phyloP scores from a whole-genome alignment of 2,329 filamentous ascomycete species.

The Drechslera avenae region DNA sequence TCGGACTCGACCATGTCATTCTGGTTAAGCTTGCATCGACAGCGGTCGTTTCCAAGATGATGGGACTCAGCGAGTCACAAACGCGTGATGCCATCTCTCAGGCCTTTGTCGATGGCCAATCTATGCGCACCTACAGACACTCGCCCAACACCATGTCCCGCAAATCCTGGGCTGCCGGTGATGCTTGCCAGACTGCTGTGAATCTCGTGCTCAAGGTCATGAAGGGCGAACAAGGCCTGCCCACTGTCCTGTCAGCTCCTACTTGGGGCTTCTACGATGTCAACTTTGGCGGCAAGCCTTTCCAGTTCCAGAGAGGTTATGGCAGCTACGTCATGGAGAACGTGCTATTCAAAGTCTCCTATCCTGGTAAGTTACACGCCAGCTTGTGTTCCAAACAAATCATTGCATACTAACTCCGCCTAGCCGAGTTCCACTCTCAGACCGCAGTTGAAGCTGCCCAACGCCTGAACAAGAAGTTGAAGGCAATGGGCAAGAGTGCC shows the following conservation, averaged over 20 bases:
- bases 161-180: slow-evolving; percentile 98
- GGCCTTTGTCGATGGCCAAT: slow-evolving; percentile 96
- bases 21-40: slow-evolving; percentile 97
- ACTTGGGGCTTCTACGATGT: slow-evolving; percentile 99
- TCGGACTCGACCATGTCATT: slow-evolving; percentile 96
- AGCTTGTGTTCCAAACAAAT: neutral
- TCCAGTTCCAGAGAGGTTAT: slow-evolving; percentile 94
- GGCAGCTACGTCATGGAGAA: slow-evolving; percentile 99
- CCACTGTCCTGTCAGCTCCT: slow-evolving; percentile 89
- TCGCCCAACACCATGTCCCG: slow-evolving; percentile 99
- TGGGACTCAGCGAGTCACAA: slow-evolving; percentile 86
- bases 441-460: slow-evolving; percentile 95
- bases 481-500: slow-evolving; percentile 83
- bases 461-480: slow-evolving; percentile 83
- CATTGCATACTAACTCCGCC: slow-evolving; percentile 28
- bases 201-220: slow-evolving; percentile 89
- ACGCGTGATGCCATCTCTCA: slow-evolving; percentile 95
- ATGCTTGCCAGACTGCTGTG: slow-evolving; percentile 94
- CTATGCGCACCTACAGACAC: slow-evolving; percentile 94
- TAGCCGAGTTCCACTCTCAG: slow-evolving; percentile 96
- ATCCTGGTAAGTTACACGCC: slow-evolving; percentile 69
- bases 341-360: slow-evolving; percentile 99
- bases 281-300: slow-evolving; percentile 87
- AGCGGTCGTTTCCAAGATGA: slow-evolving; percentile 92
- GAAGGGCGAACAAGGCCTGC: slow-evolving; percentile 88